phyloP scores from a whole-genome alignment of 208 protist genomes.

The Strigomonas galati region DNA sequence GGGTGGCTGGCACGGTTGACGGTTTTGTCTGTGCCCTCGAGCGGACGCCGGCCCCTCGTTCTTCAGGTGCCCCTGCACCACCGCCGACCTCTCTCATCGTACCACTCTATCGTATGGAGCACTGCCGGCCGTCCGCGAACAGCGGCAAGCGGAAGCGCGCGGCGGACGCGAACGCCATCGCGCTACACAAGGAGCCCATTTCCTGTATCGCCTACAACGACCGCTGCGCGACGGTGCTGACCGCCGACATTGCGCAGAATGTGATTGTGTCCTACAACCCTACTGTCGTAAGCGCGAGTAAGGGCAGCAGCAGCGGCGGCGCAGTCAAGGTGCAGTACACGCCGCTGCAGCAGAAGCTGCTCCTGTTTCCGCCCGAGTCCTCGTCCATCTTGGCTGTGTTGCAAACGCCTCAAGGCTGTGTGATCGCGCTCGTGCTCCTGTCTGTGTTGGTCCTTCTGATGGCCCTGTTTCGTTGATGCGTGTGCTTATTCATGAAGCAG shows the following conservation, averaged over 20 bases:
- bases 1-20: not conserved
- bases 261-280: slow-evolving; percentile 61
- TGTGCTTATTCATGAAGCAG: not conserved
- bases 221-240: slow-evolving; percentile 33
- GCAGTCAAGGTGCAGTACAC: not conserved
- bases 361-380: not conserved
- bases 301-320: not conserved
- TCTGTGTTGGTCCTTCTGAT: not conserved
- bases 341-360: not conserved
- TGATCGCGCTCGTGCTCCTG: not conserved
- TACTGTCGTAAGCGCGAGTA: not conserved
- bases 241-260: slow-evolving; percentile 81
- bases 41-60: not conserved
- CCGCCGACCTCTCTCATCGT: not conserved
- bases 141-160: not conserved
- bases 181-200: slow-evolving; percentile 76
- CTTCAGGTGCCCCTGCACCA: not conserved
- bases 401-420: not conserved
- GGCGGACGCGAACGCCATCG: slow-evolving; percentile 16
- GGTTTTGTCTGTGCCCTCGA: not conserved
- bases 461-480: not conserved
- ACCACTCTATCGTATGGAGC: not conserved
- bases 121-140: not conserved
- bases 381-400: not conserved
- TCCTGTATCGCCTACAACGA: slow-evolving; percentile 67